Conservation (phyloP, 805 yeast species). For the Yarrowia yakushimensis region DNA sequence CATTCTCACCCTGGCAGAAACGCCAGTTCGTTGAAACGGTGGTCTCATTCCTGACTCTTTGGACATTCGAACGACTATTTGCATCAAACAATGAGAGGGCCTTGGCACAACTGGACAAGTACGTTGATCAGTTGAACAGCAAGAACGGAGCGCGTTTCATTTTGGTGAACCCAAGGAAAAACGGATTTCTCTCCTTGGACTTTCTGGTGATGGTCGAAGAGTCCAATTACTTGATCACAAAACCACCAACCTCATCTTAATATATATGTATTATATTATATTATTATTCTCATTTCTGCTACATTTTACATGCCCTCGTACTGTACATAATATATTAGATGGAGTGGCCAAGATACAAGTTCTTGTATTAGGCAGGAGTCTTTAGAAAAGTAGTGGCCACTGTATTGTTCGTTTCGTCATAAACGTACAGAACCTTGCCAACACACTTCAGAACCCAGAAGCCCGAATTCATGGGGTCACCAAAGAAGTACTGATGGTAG, state of each 20-base stretch:
- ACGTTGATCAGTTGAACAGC: background rate
- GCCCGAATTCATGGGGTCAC: background rate
- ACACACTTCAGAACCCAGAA: constrained; percentile 16
- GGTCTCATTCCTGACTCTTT: constrained; percentile 2
- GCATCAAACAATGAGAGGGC: background rate
- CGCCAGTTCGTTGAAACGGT: background rate
- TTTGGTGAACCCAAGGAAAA: background rate
- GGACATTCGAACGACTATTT: constrained; percentile 4
- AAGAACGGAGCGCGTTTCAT: background rate
- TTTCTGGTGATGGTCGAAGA: background rate
- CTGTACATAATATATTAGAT: background rate
- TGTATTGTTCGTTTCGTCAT: constrained; percentile 3
- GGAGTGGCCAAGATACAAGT: background rate
- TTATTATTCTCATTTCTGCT: background rate
- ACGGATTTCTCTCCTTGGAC: constrained; percentile 19
- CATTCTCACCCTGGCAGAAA: constrained; percentile 20
- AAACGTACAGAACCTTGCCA: background rate
- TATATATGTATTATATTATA: background rate
- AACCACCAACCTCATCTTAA: background rate
- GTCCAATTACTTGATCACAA: background rate
- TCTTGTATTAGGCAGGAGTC: background rate
- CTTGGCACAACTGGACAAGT: background rate
- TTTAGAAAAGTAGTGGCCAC: background rate
- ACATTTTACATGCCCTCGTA: background rate
- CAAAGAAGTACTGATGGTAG: constrained; percentile 2